Evolutionary conservation across 1,284 basidiomycete genomes (phyloP), one percentile per base, ranked within the genome.

Genomic region (Amylostereum chailletii): DNA sequence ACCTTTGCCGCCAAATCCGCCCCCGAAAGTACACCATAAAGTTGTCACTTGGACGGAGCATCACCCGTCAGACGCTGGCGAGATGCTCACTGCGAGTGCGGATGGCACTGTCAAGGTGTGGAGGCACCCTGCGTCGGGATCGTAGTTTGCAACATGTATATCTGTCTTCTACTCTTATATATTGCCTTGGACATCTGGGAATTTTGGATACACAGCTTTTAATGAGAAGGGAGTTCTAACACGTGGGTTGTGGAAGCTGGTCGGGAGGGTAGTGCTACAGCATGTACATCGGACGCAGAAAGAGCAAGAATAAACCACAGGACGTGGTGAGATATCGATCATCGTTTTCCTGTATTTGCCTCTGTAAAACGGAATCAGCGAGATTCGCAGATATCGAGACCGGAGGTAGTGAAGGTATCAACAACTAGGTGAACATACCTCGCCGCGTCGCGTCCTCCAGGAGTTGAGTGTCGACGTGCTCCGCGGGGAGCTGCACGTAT

Each of bases 361-460:
- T 57, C 55, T 57, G 36, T 43, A 32, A 27, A 30, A 32, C 19
- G 42, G 4, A 42, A 32, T 34, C 11, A 39, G 8, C 31, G 41
- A 34, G 4, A 44, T 34, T 50, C 19, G 44, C 40, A 37, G 27
- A 41, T 32, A 27, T 42, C 10, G 32, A 11, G 34, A 10, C 11
- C 33, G 32, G 3, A 9, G 2, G 4, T 31, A n/a, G 32, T 34
- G 39, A n/a, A 19, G 19, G 19, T 19, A 19, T 19, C 19, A 46
- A 33, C 5, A 37, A 10, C 36, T 37, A 11, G 4, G 34, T 38
- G 19, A 19, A 64, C 79, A 56, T 53, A 93, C 91, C 95, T 84
- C 94, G 78, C 64, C 96, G 77, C 45, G 95, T 99, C 30, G 95
- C 96, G 66, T 99, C 96, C 70, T 99, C 96, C 47, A 99, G 66